Evolutionary conservation across 2,329 filamentous ascomycete species (phyloP), one percentile per base, ranked within the genome.

Genomic region (Colletotrichum trifolii): DNA sequence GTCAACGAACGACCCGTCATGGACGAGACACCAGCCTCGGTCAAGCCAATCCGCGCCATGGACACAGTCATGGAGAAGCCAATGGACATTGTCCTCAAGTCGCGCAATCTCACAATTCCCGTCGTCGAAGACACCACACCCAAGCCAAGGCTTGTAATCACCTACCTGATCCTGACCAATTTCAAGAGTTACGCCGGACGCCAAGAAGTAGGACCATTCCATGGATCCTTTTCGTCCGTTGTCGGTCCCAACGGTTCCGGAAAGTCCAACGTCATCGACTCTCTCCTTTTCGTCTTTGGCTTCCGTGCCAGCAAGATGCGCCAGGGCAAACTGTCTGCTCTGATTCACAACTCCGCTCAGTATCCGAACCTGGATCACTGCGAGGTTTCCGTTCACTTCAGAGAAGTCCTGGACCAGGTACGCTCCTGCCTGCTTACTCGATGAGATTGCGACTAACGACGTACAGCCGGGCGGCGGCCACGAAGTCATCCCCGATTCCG

Each of bases 241-340:
- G 96, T 99, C 9, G 96, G 96, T 1, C 96, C 96, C 54, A 99
- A 99, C 76, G 96, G 96, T 67, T 99, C 96, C 9, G 96, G 96
- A 64, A 99, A 99, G 77, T 98, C 96, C 25, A 99, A 99, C 72
- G 96, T 99, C 68, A 99, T 99, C 74, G 96, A 99, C 78, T 97
- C 96, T 2, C 82, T 99, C 35, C 87, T 99, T 1, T 99, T 99
- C 73, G 96, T 99, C n/a, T 99, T 99, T 75, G 96, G 96, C 58
- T 99, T 99, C 82, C 90, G 96, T 66, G 96, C 96, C 46, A 98
- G 95, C 84, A 99, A 99, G 81, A 99, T 99, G 96, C 88, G 96
- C 73, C 96, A 99, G 77, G 96, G 96, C 73, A 99, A 99, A 81
- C 94, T 99, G 52, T 99, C 96, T 1, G 96, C 96, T 4, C 82